These are phyloP conservation scores for Camelina sativa DNA, from an alignment of 345 rosid genomes.

Conservation along the genomic window DNA sequence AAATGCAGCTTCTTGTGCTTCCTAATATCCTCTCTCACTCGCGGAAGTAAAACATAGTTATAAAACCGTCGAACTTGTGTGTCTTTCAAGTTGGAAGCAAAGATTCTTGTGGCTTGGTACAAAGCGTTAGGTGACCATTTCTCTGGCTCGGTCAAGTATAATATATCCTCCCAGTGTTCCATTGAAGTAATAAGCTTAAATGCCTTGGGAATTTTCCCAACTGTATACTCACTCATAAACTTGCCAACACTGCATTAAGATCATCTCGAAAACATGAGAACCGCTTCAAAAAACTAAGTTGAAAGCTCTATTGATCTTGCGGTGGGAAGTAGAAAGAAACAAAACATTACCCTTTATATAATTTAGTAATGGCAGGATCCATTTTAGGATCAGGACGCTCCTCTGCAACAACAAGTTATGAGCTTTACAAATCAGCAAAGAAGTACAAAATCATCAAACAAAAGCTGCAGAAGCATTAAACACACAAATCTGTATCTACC, in stretches of 20 bases:
- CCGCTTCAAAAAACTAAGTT: neutral
- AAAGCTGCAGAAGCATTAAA: neutral
- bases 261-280: conserved; percentile 14
- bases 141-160: conserved; percentile 90
- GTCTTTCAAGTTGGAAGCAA: conserved; percentile 74
- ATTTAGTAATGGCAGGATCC: conserved; percentile 64
- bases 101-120: conserved; percentile 89
- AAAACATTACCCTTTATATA: conserved; percentile 71
- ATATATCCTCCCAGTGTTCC: conserved; percentile 84
- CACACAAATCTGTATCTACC: conserved; percentile 46
- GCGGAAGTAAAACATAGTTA: conserved; percentile 84
- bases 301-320: neutral
- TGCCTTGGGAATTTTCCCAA: conserved; percentile 90
- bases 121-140: conserved; percentile 95
- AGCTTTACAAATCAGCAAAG: conserved; percentile 8
- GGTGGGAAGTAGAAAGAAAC: neutral
- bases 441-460: neutral
- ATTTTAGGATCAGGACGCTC: conserved; percentile 66
- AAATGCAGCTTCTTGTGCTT: conserved; percentile 86
- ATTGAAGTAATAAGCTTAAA: conserved; percentile 74
- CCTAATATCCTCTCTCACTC: conserved; percentile 85
- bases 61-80: conserved; percentile 76
- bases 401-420: conserved; percentile 53
- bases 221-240: conserved; percentile 72
- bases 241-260: conserved; percentile 68